Evolutionary conservation across 192 early-diverging fungal species (phyloP), one percentile per base, ranked within the genome.

Genomic region (Coemansia sp.): DNA sequence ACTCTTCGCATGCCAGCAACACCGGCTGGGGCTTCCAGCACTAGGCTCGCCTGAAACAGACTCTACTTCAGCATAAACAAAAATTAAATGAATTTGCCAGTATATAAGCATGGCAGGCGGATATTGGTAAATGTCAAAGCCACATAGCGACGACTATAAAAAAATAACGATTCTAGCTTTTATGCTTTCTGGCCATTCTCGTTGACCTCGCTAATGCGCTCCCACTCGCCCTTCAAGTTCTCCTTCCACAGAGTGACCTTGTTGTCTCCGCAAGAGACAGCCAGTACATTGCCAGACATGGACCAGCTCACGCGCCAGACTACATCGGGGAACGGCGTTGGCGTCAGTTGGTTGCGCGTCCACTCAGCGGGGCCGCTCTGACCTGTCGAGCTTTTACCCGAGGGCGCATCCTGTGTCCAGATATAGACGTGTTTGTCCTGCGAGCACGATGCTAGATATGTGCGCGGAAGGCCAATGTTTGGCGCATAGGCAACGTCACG

Each of bases 281-380:
- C 98, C 60, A 99, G 79, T 32, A 98, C 91, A 73, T 97, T 98
- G 15, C 98, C 98, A 6, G 93, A 88, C 65, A 91, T 75, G 24
- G 93, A 95, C 98, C 98, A 99, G 86, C 93, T 95, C 60, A 99
- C 95, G 56, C 95, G 88, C 98, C 98, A 99, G 39, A 99, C 92
- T 9, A 96, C 98, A 84, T 99, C 98, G 29, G 89, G 84, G 80
- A 99, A 99, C 39, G 90, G 87, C 11, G 91, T 92, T 20, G 82
- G 70, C 45, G 86, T 82, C 27, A 97, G 86, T 15, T 82, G 74
- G 70, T 86, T 89, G 60, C 90, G 91, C 29, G 65, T 87, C 95
- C 95, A 99, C 65, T 85, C 78, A 15, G 86, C 75, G 9, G 70
- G 27, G 24, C 38, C 61, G 29, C 61, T 49, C n/a, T 62, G 50